These are phyloP conservation scores for Cercospora brassicicola DNA, from an alignment of 2,329 filamentous ascomycete genomes.

Conservation along the genomic window DNA sequence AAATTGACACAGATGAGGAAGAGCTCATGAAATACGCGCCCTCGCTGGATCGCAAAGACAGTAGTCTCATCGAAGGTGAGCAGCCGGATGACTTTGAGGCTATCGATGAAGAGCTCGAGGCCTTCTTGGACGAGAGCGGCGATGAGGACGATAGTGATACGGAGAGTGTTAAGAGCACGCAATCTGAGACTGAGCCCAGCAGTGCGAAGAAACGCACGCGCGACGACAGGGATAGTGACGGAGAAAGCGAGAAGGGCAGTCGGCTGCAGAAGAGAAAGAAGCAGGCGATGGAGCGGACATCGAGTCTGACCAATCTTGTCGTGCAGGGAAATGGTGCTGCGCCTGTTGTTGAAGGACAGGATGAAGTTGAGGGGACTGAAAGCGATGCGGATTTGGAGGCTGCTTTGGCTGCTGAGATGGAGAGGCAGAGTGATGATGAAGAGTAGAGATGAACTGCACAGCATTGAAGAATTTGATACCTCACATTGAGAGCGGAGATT, in stretches of 20 bases:
- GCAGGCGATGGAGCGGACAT: slow-evolving; percentile 49
- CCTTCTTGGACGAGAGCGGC: slow-evolving; percentile 64
- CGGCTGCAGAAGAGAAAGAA: slow-evolving; percentile 51
- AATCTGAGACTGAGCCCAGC: background rate
- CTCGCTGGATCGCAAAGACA: slow-evolving; percentile 42
- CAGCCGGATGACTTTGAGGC: slow-evolving; percentile 46
- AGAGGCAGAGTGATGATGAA: slow-evolving; percentile 38
- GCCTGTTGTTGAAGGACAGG: slow-evolving; percentile 41
- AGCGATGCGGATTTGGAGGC: slow-evolving; percentile 58
- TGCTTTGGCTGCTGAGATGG: slow-evolving; percentile 50
- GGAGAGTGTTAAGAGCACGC: slow-evolving; percentile 32
- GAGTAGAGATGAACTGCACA: slow-evolving; percentile 14
- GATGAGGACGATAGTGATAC: slow-evolving; percentile 43
- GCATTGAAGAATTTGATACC: background rate
- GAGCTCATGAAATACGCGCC: slow-evolving; percentile 53
- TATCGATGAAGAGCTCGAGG: slow-evolving; percentile 69
- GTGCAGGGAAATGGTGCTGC: slow-evolving; percentile 20
- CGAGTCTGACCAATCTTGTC: slow-evolving; percentile 46
- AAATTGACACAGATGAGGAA: slow-evolving; percentile 32
- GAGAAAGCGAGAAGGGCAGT: slow-evolving; percentile 46
- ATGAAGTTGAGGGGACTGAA: slow-evolving; percentile 34
- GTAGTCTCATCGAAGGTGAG: slow-evolving; percentile 33
- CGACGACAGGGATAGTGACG: slow-evolving; percentile 37
- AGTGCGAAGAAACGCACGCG: slow-evolving; percentile 37
- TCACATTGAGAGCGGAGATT: background rate